Conservation (phyloP, 2,329 filamentous ascomycete species). For the Claviceps quebecensis region DNA sequence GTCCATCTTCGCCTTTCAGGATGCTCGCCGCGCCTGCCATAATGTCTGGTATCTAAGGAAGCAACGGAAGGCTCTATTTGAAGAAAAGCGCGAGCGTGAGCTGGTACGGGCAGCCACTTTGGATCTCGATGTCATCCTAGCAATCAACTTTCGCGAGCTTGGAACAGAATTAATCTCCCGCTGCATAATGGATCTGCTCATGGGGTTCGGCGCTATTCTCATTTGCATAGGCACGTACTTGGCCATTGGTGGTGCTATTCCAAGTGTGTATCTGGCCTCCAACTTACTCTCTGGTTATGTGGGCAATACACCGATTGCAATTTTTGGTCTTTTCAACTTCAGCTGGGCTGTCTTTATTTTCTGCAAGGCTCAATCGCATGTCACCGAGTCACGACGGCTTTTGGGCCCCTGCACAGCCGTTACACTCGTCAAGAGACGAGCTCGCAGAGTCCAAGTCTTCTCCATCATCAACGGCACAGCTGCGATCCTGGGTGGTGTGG, state of each 20-base stretch:
- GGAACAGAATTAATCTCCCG: constrained; percentile 37
- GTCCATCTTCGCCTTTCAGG: constrained; percentile 30
- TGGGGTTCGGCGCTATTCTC: constrained; percentile 34
- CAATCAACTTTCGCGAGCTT: constrained; percentile 33
- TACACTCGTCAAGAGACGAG: constrained; percentile 21
- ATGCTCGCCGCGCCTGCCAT: constrained; percentile 26
- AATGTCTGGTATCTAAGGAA: constrained; percentile 31
- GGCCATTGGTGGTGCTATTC: constrained; percentile 36
- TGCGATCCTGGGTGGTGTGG: constrained; percentile 32
- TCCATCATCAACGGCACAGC: constrained; percentile 29
- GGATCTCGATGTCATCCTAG: constrained; percentile 23
- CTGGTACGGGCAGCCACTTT: constrained; percentile 3
- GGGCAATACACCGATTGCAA: constrained; percentile 34
- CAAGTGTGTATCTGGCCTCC: constrained; percentile 26
- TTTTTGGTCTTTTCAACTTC: constrained; percentile 34
- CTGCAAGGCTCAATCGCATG: constrained; percentile 25
- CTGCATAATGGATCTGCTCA: constrained; percentile 33
- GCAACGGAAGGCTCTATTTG: constrained; percentile 23
- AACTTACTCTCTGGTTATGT: constrained; percentile 42
- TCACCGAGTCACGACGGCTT: constrained; percentile 12
- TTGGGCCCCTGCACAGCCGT: constrained; percentile 14
- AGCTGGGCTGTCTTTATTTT: constrained; percentile 32
- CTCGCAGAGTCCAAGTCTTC: constrained; percentile 29
- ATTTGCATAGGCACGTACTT: constrained; percentile 38
- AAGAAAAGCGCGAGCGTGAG: constrained; percentile 7